Base-by-base conservation (phyloP, 371 early-diverging fungal species). In the Basidiobolus meristosporus region DNA sequence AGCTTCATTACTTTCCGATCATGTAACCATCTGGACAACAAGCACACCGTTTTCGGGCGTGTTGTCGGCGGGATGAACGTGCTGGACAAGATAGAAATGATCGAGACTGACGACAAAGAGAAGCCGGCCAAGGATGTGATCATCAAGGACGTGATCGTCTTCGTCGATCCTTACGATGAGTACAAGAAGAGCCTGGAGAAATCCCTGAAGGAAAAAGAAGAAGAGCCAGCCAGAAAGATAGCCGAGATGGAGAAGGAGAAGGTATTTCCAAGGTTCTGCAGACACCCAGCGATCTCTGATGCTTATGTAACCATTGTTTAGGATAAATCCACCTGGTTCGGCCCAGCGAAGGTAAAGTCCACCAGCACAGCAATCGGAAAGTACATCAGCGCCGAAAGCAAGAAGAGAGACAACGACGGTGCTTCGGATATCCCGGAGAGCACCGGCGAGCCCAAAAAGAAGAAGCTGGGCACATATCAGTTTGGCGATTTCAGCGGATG, bases 21-120 rank as follows among this genome's bases (percentile, higher is more conserved):
- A 2, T 73, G 79, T 45, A 62, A 59, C 7, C 90, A 90, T 58
- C 56, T 98, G 34, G 88, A 98, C 58, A 66, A 73, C 20, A 82
- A 86, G 49, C 95, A 98, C 56, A 83, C 91, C 0, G 71, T 95
- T 19, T 81, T 90, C 63, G 90, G 88, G 7, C 65, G 75, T 41
- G 65, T 93, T 0, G 82, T 87, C 10, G 81, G 82, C 37, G 93
- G 87, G 12, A 51, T 84, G 51, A 75, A 82, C 14, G 73, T 81
- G 0, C 58, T 97, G 39, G 66, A 63, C 50, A 75, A 72, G 36
- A 71, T 93, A 51, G 90, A 90, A 53, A 43, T 58, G 3, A 59
- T 82, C 1, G 69, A 77, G 0, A 77, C 82, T 0, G 77, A 81
- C 39, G 68, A 63, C 11, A 56, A 58, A 6, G 89, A 90, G 52